Evolutionary conservation across 1,139 yeast species (phyloP), one percentile per base, ranked within the genome.

Genomic region (Entelexis paramagnoliae): DNA sequence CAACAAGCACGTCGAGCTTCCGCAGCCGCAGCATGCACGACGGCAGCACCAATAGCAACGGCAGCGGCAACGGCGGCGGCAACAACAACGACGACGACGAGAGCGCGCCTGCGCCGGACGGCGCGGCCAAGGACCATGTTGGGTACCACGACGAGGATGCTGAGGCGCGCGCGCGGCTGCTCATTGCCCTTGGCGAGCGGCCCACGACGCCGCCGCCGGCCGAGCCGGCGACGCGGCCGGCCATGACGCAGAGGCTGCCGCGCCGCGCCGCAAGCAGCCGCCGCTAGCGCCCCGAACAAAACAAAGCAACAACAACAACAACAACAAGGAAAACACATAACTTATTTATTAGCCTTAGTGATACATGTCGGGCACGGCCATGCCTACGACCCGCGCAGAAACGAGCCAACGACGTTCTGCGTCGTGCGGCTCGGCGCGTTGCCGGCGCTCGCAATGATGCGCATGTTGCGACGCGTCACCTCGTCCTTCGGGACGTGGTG

Each of bases 391-490:
- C 46, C 40, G 41, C 67, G 62, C 19, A 67, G 49, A 48, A 57
- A 66, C 2, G 64, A 48, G 17, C 62, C 80, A 4, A 81, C 74
- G 52, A 83, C 76, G 59, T 83, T 91, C 40, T 86, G 67, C 0
- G 93, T 82, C 28, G 84, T 79, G 50, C 96, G 69, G 55, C 89
- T 80, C 0, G 95, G 95, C 56, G 85, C 84, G 9, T 77, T 77
- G 45, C 73, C 75, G 22, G 73, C 66, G 3, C 67, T 60, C 4
- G 71, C 67, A 24, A 74, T 71, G 6, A 86, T 61, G 50, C 66
- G 65, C 2, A 80, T 76, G 44, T 85, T 66, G 53, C 83, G 81
- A 57, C 73, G 74, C 52, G 79, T 76, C 9, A 87, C 75, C 4
- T 71, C 60, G 24, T 73, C 78, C 62, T 83, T 83, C 39, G 72